Evolutionary conservation across 805 yeast species (phyloP).

Genomic region (Kazachstania viticola): DNA sequence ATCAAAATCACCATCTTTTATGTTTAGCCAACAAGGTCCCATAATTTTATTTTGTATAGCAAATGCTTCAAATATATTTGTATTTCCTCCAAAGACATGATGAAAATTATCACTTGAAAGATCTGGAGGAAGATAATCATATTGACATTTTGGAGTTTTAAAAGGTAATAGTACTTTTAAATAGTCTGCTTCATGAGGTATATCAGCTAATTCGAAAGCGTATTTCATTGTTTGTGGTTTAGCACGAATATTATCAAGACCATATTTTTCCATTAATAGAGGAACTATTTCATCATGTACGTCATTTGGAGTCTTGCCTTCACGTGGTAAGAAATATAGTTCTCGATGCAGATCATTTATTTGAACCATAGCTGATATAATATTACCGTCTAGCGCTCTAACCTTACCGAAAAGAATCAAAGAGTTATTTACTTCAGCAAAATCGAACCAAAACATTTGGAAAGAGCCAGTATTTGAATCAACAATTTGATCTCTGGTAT

Average conservation of each 20-base stretch:
- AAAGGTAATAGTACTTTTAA: constrained; percentile 68
- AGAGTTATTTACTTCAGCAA: constrained; percentile 59
- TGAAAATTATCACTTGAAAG: constrained; percentile 65
- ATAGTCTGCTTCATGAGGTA: constrained; percentile 71
- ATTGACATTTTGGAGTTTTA: constrained; percentile 44
- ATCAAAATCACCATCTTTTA: constrained; percentile 50
- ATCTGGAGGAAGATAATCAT: constrained; percentile 44
- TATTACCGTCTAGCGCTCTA: constrained; percentile 41
- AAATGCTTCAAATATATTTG: constrained; percentile 74
- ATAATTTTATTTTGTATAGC: constrained; percentile 71
- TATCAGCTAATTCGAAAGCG: constrained; percentile 74
- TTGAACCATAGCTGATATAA: constrained; percentile 69
- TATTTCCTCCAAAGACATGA: constrained; percentile 67
- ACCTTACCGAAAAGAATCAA: constrained; percentile 76
- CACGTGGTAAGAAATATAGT: constrained; percentile 67
- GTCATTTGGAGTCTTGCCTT: constrained; percentile 45
- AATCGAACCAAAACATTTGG: constrained; percentile 85
- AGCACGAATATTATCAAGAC: constrained; percentile 50
- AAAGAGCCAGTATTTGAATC: constrained; percentile 35
- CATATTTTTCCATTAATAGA: constrained; percentile 48
- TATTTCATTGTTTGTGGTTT: constrained; percentile 67
- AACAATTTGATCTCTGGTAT: constrained; percentile 22
- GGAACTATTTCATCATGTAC: constrained; percentile 70
- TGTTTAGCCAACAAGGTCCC: constrained; percentile 97
- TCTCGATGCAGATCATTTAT: constrained; percentile 59